Evolutionary conservation across 208 protist species (phyloP), one percentile per base, ranked within the genome.

Genomic region (Acanthamoeba sp.): DNA sequence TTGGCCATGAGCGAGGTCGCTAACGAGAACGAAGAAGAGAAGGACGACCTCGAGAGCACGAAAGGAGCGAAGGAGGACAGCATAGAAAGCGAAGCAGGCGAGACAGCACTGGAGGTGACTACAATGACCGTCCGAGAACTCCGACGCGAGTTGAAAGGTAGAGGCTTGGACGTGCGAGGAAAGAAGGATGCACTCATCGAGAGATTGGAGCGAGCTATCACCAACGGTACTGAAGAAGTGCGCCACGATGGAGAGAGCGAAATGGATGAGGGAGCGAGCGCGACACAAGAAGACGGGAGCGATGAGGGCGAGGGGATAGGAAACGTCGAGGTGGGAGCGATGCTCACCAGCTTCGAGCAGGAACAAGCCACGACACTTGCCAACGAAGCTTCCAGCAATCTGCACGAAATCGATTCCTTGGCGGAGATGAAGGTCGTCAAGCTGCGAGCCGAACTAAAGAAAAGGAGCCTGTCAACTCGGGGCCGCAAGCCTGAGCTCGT

Each of bases 401-500:
- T n/a, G n/a, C n/a, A n/a, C 48, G 48, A 55, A 16, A 22, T 32
- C 59, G 59, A 34, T 12, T 2, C 1, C 18, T 36, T 71, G 6
- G 64, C 10, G 38, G 5, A 18, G 76, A 85, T 85, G 76, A 42
- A 52, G 40, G 76, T 85, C 7, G 76, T 32, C 22, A 38, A 85
- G 38, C 76, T 85, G 20, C 16, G 45, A 20, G 38, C 20, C 10
- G 76, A 85, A 32, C 29, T 85, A 38, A 45, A 55, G 42, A 85
- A 52, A 20, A 42, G 76, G 40, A 34, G 38, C 1, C 24, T 85
- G 76, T 2, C 20, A 3, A 38, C 27, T 1, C 20, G 2, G 16
- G 76, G 76, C 6, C 36, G 45, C 9, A 85, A 85, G 76, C 7
- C 36, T 20, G 76, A 85, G 76, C 76, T 85, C 10, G 76, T 85